Evolutionary conservation across 495 filamentous ascomycete species (phyloP), one percentile per base, ranked within the genome.

Genomic region (Penicillium robsamsonii): DNA sequence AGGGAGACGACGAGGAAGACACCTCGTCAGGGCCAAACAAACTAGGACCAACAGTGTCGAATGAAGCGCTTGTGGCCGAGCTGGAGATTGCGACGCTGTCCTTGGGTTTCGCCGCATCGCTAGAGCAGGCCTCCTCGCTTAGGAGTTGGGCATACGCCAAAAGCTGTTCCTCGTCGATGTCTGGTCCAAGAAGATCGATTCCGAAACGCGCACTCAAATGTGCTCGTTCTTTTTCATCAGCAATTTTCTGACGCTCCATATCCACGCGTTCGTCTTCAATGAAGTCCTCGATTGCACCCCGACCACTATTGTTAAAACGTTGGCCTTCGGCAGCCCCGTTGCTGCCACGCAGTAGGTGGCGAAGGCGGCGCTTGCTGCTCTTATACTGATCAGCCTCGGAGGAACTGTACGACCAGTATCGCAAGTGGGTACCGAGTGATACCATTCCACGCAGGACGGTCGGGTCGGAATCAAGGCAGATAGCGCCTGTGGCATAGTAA

Each of bases 371-470:
- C 62, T 88, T 88, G 60, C 72, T 81, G 25, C 72, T 72, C 55
- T 87, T 84, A 64, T 85, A 87, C 54, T 87, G 78, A 67, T 88
- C 86, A 7, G 81, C 81, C 31, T 75, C 73, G 12, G 77, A 71
- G 29, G 92, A 93, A 65, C 89, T 96, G 67, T 96, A 97, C 17
- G 87, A 86, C 94, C 94, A 98, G 67, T 92, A 97, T 33, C 90
- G 87, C 9, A 98, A 74, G 67, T 92, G 87, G 0, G 87, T 88
- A 37, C 95, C 94, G 30, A 96, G 81, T 0, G 92, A 86, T 9
- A 97, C 89, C 68, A 93, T 87, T 38, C 94, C 94, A n/a, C 93
- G 85, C n/a, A 98, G 83, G 1, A 84, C 76, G 0, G 90, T 92
- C 30, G 94, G 85, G 61, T 98, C 91, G 0, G 95, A 89, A 67